Base-by-base conservation (phyloP, 768 basidiomycete genomes). In the Pseudohyphozyma bogoriensis region DNA sequence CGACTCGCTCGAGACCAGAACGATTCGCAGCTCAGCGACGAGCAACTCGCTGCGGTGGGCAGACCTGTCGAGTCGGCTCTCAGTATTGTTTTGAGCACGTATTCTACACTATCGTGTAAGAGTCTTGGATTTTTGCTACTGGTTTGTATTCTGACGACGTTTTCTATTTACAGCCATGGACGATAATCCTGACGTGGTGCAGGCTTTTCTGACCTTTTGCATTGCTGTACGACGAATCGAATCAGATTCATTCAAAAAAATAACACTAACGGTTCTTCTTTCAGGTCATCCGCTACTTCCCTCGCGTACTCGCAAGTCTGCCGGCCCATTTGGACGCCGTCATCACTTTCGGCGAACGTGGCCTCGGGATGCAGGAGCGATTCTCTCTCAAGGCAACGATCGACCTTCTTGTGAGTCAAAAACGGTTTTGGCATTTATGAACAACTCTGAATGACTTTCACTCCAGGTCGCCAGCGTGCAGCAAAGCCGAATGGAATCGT, bases 181-280 rank as follows among this genome's bases (percentile, higher is more conserved):
- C 36, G 60, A 74, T 69, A 71, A 75, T 55, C 76, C 76, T 0
- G 76, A 77, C 55, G 66, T 76, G 0, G 75, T 73, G 0, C 73
- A 76, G 36, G 70, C 67, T 22, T 76, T 74, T 64, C 73, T 76
- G 66, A 69, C 72, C 28, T 74, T 74, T 58, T 70, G 66, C 44
- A 68, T 67, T 24, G 72, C 74, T 40, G 72, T 73, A 26, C 49
- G 72, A 62, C 20, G 1, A 15, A n/a, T n/a, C n/a, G n/a, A n/a
- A n/a, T n/a, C n/a, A n/a, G n/a, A n/a, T n/a, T n/a, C n/a, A n/a
- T n/a, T n/a, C n/a, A n/a, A n/a, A n/a, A n/a, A n/a, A n/a, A n/a
- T n/a, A 24, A n/a, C n/a, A 22, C 4, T 49, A 22, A 4, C 18
- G 24, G 5, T 4, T 26, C 10, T 35, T 28, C 24, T 28, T 42